Evolutionary conservation across 2,329 filamentous ascomycete genomes (phyloP).

Genomic region (Didymella glomerata): DNA sequence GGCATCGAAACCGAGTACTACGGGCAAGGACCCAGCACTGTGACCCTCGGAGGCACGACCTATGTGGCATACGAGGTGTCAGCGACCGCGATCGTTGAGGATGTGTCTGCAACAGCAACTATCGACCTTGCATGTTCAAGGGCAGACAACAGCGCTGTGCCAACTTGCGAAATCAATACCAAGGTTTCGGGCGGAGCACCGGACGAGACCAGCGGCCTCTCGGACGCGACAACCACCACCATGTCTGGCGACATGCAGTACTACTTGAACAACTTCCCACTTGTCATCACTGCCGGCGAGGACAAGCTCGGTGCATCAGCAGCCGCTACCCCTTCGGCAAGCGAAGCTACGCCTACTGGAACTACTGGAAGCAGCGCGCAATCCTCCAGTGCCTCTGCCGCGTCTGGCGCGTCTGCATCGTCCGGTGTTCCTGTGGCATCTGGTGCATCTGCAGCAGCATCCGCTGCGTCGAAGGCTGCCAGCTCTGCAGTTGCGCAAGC

Average conservation of each 20-base stretch:
- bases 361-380: constrained; percentile 25
- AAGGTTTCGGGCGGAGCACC: constrained; percentile 14
- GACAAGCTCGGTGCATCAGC: constrained; percentile 39
- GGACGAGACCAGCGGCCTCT: not conserved
- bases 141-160: constrained; percentile 17
- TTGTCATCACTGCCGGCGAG: constrained; percentile 41
- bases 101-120: constrained; percentile 16
- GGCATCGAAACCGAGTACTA: constrained; percentile 17
- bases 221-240: not conserved
- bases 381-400: not conserved
- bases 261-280: constrained; percentile 28
- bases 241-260: constrained; percentile 20
- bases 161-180: constrained; percentile 29
- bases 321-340: constrained; percentile 27
- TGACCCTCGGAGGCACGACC: constrained; percentile 33
- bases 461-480: constrained; percentile 5
- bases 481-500: constrained; percentile 15
- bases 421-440: not conserved
- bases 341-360: constrained; percentile 26
- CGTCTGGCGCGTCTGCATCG: not conserved
- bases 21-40: constrained; percentile 8
- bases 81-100: constrained; percentile 16
- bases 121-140: constrained; percentile 26
- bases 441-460: not conserved
- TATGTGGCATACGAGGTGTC: constrained; percentile 24